These are phyloP conservation scores for Pelargonium myrrhifolium DNA, from an alignment of 441 rosid species.

Conservation along the genomic window DNA sequence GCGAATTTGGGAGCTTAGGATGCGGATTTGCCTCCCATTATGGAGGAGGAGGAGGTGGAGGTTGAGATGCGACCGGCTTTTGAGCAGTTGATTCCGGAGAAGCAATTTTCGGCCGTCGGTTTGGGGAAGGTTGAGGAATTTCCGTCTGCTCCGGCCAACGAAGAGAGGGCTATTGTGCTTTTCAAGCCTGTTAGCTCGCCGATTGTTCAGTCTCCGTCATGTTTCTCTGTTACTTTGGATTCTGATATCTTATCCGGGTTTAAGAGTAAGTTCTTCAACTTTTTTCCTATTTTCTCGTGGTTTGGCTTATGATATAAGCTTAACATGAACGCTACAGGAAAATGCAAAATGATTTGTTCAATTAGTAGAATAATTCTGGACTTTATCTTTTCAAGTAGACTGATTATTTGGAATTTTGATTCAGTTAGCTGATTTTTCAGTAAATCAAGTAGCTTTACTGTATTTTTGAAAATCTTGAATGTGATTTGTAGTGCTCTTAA, in stretches of 20 bases:
- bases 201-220: conserved; percentile 20
- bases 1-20: conserved; percentile 24
- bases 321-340: background rate
- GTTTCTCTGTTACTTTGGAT: conserved; percentile 33
- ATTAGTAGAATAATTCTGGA: too few relatives aligned
- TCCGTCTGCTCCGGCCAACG: conserved; percentile 22
- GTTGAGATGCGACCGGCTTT: conserved; percentile 6
- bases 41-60: conserved; percentile 49
- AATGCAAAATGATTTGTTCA: too few relatives aligned
- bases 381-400: too few relatives aligned
- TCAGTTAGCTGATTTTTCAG: too few relatives aligned
- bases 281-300: background rate
- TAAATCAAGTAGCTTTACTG: too few relatives aligned
- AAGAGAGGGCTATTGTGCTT: conserved; percentile 61
- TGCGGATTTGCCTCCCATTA: conserved; percentile 49
- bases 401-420: too few relatives aligned
- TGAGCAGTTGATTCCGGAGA: conserved; percentile 7
- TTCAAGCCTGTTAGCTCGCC: conserved; percentile 34
- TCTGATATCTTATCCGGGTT: conserved; percentile 42
- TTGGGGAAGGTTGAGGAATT: conserved; percentile 11
- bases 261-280: conserved; percentile 36
- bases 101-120: background rate
- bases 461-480: too few relatives aligned
- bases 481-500: too few relatives aligned
- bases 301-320: background rate